These are phyloP conservation scores for Salix purpurea DNA, from an alignment of 345 rosid genomes.

Conservation along the genomic window DNA sequence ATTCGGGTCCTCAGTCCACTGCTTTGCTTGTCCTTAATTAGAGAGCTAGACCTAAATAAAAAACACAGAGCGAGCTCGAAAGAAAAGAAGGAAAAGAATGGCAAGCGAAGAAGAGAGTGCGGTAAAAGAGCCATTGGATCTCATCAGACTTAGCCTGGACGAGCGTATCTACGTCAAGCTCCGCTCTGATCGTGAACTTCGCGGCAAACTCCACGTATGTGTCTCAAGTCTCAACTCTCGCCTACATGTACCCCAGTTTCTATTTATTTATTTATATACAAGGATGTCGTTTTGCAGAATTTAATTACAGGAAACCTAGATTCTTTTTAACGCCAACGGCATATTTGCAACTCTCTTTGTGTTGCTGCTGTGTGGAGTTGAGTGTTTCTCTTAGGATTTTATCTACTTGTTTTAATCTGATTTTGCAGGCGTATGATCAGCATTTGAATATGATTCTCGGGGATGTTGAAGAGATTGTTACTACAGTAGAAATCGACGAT, in stretches of 20 bases:
- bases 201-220: conserved; percentile 94
- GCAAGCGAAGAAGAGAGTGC: conserved; percentile 92
- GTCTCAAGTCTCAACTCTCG: background rate
- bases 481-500: conserved; percentile 96
- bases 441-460: conserved; percentile 99
- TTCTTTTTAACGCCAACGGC: background rate
- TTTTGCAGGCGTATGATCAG: conserved; percentile 92
- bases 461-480: conserved; percentile 94
- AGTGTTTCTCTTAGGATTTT: no score
- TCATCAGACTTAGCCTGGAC: conserved; percentile 90
- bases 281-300: background rate
- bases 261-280: background rate
- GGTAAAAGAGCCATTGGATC: conserved; percentile 98
- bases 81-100: conserved; percentile 35
- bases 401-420: background rate
- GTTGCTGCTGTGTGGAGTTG: no score
- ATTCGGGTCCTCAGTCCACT: background rate
- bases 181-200: conserved; percentile 97
- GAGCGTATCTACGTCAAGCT: conserved; percentile 99
- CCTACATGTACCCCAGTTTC: background rate
- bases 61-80: background rate
- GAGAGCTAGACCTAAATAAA: background rate
- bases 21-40: background rate
- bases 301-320: background rate
- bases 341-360: no score